Percentiles rank a stretch among this genome's conserved stretches.
Conservation (phyloP, 805 yeast genomes). For the Wickerhamiella dianesei region DNA sequence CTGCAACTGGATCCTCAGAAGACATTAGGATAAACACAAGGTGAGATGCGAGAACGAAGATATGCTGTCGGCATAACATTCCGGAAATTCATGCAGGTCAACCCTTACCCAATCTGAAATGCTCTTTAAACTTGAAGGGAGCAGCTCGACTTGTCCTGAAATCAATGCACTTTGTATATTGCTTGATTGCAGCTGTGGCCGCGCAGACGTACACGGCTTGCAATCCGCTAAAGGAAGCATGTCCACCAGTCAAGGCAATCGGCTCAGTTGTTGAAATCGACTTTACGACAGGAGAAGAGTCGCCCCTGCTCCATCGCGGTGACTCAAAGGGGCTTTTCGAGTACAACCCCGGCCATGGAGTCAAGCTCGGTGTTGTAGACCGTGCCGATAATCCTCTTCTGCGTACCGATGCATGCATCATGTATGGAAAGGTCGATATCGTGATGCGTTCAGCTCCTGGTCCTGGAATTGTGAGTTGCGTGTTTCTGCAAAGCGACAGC, state of each 20-base stretch:
- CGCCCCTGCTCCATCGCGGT: constrained; percentile 22
- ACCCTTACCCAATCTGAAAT: not conserved
- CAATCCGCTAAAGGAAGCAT: constrained; percentile 32
- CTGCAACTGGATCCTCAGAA: constrained; percentile 14
- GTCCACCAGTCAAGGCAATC: constrained; percentile 47
- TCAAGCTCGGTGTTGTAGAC: constrained; percentile 42
- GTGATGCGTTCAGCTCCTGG: constrained; percentile 62
- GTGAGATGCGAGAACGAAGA: no score
- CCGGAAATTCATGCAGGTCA: constrained; percentile 3
- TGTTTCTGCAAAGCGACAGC: constrained; percentile 71
- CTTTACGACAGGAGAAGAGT: constrained; percentile 31
- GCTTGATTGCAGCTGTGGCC: constrained; percentile 2
- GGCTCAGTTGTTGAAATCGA: constrained; percentile 40
- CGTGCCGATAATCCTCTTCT: constrained; percentile 55
- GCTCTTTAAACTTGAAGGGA: no score
- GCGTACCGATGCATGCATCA: constrained; percentile 44
- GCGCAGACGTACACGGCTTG: constrained; percentile 27
- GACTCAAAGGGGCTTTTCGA: constrained; percentile 19
- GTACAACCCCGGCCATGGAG: constrained; percentile 43
- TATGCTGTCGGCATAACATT: no score
- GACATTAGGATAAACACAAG: not conserved
- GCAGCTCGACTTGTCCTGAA: no score
- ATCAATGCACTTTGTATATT: not conserved
- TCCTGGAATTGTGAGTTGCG: constrained; percentile 64
- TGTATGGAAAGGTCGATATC: constrained; percentile 79